Evolutionary conservation across 2,329 filamentous ascomycete genomes (phyloP).

Genomic region (Macrophomina phaseolina): DNA sequence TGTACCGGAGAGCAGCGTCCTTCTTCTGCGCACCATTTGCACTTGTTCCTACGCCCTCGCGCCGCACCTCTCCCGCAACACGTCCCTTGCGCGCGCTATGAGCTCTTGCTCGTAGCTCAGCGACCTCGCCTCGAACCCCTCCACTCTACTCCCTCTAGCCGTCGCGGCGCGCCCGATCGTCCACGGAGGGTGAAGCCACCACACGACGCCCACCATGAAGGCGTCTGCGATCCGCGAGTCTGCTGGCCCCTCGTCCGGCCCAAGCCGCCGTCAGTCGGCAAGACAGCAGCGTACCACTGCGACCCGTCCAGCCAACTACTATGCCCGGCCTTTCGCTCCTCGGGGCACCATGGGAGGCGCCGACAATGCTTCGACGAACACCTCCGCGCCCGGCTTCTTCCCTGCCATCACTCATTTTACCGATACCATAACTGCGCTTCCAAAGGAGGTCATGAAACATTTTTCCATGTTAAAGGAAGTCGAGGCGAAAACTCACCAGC

Average conservation of each 20-base stretch:
- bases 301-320: slow-evolving; percentile 56
- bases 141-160: slow-evolving; percentile 9
- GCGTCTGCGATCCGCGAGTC: slow-evolving; percentile 24
- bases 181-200: slow-evolving; percentile 22
- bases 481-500: slow-evolving; percentile 91
- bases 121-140: slow-evolving; percentile 4
- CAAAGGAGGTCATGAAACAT: slow-evolving; percentile 92
- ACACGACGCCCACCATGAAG: slow-evolving; percentile 28
- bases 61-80: background rate
- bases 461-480: slow-evolving; percentile 97
- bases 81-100: slow-evolving; percentile 12
- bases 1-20: slow-evolving; percentile 19
- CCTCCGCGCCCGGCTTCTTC: slow-evolving; percentile 60
- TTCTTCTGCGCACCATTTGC: slow-evolving; percentile 23
- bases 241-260: background rate
- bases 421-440: slow-evolving; percentile 88
- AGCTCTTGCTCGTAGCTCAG: slow-evolving; percentile 13
- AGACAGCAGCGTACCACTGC: slow-evolving; percentile 54
- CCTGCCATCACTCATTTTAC: slow-evolving; percentile 78
- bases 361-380: slow-evolving; percentile 46
- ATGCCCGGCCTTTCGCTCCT: slow-evolving; percentile 54
- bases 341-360: slow-evolving; percentile 42
- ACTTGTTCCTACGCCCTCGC: background rate
- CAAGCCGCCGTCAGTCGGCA: slow-evolving; percentile 47
- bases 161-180: slow-evolving; percentile 17